phyloP scores from a whole-genome alignment of 371 early-diverging fungal genomes.

The Mucor plumbeus region DNA sequence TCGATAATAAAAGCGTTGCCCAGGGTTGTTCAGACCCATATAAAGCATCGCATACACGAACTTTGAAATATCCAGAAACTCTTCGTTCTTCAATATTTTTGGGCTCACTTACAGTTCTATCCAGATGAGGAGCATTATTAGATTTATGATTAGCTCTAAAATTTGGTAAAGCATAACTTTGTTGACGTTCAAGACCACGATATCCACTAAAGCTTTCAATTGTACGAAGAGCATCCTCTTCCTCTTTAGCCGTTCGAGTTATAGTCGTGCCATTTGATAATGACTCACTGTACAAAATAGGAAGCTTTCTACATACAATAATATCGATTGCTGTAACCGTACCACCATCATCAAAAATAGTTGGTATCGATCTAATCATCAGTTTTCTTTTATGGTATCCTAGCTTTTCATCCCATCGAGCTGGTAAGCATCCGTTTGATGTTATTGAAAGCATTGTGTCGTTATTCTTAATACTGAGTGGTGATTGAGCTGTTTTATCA shows the following conservation, averaged over 20 bases:
- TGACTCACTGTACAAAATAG: conserved; percentile 62
- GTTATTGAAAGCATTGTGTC: conserved; percentile 47
- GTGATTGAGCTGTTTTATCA: conserved; percentile 39
- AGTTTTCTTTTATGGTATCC: conserved; percentile 60
- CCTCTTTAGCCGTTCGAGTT: conserved; percentile 61
- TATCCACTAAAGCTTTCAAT: conserved; percentile 26
- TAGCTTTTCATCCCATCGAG: conserved; percentile 72
- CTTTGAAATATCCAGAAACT: conserved; percentile 52
- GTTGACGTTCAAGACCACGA: not conserved
- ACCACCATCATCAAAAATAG: conserved; percentile 69
- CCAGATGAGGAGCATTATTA: not conserved
- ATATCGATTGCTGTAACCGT: conserved; percentile 73
- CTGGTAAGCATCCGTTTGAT: conserved; percentile 68
- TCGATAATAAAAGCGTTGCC: conserved; percentile 34
- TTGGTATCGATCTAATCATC: conserved; percentile 45
- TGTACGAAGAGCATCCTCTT: conserved; percentile 50
- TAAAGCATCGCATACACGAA: conserved; percentile 55
- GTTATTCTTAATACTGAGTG: conserved; percentile 18
- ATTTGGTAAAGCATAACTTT: conserved; percentile 18
- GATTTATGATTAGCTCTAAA: conserved; percentile 21
- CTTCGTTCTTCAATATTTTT: conserved; percentile 38
- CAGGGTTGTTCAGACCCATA: conserved; percentile 9
- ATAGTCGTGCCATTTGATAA: conserved; percentile 50
- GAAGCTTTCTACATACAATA: conserved; percentile 68
- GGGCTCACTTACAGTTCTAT: conserved; percentile 19